These are phyloP conservation scores for Pichia nakasei DNA, from an alignment of 805 yeast genomes.

Conservation along the genomic window DNA sequence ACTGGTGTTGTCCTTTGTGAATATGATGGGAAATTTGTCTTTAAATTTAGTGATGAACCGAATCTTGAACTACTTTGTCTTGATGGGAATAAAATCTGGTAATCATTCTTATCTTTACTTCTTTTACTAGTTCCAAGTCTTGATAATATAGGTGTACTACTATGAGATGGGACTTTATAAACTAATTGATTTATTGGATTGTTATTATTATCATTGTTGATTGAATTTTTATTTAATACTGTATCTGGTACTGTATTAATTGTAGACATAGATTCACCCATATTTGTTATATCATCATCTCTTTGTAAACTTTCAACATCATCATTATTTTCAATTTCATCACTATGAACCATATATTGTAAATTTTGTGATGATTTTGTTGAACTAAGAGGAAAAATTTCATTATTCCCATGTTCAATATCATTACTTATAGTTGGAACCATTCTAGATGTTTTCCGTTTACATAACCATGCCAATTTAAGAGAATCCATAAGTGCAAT, in stretches of 20 bases:
- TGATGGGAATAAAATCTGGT: slow-evolving; percentile 3
- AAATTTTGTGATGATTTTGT: background rate
- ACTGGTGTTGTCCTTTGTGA: background rate
- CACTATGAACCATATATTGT: background rate
- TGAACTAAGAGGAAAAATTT: slow-evolving; percentile 1
- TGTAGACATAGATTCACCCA: background rate
- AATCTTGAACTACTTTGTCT: background rate
- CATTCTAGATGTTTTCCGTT: background rate
- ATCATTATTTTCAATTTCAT: background rate
- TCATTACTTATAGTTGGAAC: background rate
- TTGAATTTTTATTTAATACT: background rate
- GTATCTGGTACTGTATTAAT: background rate
- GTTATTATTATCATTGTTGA: background rate
- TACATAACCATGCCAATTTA: slow-evolving; percentile 17
- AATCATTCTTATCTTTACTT: background rate
- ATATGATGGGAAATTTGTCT: background rate
- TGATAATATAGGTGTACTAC: background rate
- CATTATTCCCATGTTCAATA: background rate
- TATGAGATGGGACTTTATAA: too few relatives aligned
- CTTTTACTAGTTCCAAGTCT: background rate
- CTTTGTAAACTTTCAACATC: background rate
- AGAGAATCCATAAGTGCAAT: slow-evolving; percentile 26
- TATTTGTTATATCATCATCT: too few relatives aligned
- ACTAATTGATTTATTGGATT: background rate
- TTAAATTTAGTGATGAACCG: background rate